These are phyloP conservation scores for Drosera spatulata DNA, from an alignment of 179 eudicot genomes.

Conservation along the genomic window DNA sequence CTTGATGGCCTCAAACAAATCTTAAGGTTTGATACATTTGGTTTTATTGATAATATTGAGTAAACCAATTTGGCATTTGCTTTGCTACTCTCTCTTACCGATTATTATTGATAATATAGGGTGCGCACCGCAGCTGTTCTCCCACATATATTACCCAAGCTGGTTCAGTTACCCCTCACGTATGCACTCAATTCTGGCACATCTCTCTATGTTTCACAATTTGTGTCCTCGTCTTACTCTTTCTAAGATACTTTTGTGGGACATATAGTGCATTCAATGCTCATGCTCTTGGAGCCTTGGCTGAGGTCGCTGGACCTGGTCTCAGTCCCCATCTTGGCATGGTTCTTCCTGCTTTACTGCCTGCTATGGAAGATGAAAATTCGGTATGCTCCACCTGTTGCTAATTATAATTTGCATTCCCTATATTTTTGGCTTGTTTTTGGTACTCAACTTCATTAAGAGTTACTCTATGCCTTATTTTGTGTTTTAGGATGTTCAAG, in stretches of 20 bases:
- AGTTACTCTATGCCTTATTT: slow-evolving; percentile 2
- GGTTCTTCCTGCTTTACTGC: slow-evolving; percentile 77
- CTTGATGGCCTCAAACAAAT: slow-evolving; percentile 99
- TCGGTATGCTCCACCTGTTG: slow-evolving; percentile 32
- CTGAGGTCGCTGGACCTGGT: slow-evolving; percentile 99
- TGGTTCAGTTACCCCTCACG: slow-evolving; percentile 88
- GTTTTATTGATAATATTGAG: background rate
- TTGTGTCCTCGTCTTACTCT: background rate
- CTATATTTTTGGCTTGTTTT: background rate
- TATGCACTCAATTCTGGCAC: slow-evolving; percentile 18
- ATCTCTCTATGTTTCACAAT: background rate
- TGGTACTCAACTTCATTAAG: too few relatives aligned
- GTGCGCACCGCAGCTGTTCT: slow-evolving; percentile 94
- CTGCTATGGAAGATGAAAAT: slow-evolving; percentile 72
- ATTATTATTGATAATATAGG: slow-evolving; percentile 21
- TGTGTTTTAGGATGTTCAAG: slow-evolving; percentile 46
- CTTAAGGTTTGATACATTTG: slow-evolving; percentile 40
- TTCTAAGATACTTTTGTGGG: slow-evolving; percentile 4
- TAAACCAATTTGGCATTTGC: background rate
- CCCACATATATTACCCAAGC: slow-evolving; percentile 97
- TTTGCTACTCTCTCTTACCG: slow-evolving; percentile 2
- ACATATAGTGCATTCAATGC: slow-evolving; percentile 81
- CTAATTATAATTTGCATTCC: background rate
- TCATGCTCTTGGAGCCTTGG: slow-evolving; percentile 96
- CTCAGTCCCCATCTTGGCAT: slow-evolving; percentile 73